Evolutionary conservation across 1,284 basidiomycete species (phyloP).

Genomic region (Cryptococcus sp.): DNA sequence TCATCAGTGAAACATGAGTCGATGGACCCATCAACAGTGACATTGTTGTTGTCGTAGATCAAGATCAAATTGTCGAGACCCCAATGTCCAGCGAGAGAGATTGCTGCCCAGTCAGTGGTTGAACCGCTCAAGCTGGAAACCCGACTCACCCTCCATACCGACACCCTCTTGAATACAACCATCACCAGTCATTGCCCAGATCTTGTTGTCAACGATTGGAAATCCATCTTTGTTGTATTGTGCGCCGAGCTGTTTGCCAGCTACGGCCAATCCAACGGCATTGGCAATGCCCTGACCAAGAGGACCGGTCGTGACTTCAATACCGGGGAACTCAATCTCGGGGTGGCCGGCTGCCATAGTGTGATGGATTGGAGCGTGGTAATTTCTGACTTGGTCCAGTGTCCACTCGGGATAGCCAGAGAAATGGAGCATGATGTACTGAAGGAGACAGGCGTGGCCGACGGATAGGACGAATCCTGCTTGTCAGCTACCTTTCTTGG

Average conservation of each 20-base stretch:
- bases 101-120: constrained; percentile 16
- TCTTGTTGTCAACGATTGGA: constrained; percentile 33
- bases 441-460: constrained; percentile 43
- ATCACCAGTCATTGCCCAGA: constrained; percentile 47
- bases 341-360: constrained; percentile 43
- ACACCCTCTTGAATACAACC: constrained; percentile 48
- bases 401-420: constrained; percentile 42
- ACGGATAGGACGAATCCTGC: constrained; percentile 43
- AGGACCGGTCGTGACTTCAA: constrained; percentile 34
- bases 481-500: background rate
- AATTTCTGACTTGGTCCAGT: constrained; percentile 39
- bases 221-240: constrained; percentile 37
- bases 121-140: background rate
- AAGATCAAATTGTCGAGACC: constrained; percentile 45
- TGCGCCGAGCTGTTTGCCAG: constrained; percentile 36
- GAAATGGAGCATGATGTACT: constrained; percentile 46
- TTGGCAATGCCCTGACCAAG: constrained; percentile 43
- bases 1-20: constrained; percentile 45
- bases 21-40: constrained; percentile 46
- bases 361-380: constrained; percentile 31
- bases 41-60: constrained; percentile 45
- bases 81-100: constrained; percentile 45
- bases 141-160: constrained; percentile 38
- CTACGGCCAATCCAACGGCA: constrained; percentile 42
- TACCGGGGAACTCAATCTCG: constrained; percentile 37